Evolutionary conservation across 768 basidiomycete species (phyloP).

Genomic region (Boletellus emodensis): DNA sequence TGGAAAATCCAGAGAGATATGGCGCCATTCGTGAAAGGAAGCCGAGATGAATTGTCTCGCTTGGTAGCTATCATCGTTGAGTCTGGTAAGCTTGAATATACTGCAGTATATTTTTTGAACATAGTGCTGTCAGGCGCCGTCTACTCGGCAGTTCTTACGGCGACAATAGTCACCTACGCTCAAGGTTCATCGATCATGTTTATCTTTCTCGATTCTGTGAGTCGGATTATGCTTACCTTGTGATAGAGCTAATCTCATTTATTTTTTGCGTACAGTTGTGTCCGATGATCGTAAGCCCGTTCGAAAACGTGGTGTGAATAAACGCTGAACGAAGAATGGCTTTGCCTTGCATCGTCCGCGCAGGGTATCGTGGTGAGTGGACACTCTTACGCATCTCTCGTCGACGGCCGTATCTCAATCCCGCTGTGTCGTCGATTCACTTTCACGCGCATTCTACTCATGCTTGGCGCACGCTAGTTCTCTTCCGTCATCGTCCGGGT

Average conservation of each 20-base stretch:
- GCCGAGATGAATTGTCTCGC: neutral
- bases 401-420: too few species aligned
- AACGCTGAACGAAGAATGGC: neutral
- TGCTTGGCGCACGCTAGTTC: slow-evolving; percentile 2
- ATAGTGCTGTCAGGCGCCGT: neutral
- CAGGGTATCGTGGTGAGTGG: slow-evolving; percentile 19
- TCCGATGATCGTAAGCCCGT: slow-evolving; percentile 8
- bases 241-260: neutral
- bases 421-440: too few species aligned
- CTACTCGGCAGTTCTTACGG: slow-evolving; percentile 4
- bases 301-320: neutral
- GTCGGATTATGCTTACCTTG: neutral
- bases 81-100: neutral
- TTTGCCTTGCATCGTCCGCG: too few species aligned
- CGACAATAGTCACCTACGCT: slow-evolving; percentile 12
- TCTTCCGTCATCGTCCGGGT: slow-evolving; percentile 26
- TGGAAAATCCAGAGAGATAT: neutral
- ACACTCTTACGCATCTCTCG: neutral
- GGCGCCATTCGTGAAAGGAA: neutral
- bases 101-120: neutral
- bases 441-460: too few species aligned
- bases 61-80: neutral
- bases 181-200: neutral
- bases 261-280: slow-evolving; percentile 3
- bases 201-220: slow-evolving; percentile 16